phyloP scores from a whole-genome alignment of 768 basidiomycete genomes.

The Imleria badia region DNA sequence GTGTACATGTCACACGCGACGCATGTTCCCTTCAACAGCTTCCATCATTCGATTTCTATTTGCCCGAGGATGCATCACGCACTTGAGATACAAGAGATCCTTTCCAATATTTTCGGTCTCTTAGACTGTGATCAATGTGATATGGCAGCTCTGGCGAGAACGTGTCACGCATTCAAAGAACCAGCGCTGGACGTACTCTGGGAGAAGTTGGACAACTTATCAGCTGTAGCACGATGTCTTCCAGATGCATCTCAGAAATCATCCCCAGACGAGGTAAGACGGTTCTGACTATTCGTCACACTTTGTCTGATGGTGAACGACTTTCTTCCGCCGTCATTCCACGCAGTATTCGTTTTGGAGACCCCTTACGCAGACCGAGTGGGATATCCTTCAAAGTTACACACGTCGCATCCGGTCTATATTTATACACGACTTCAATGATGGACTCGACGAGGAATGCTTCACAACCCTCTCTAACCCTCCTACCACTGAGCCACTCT shows the following conservation, averaged over 20 bases:
- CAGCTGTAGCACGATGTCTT: too few species aligned
- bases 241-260: too few species aligned
- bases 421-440: not conserved
- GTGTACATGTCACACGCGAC: too few species aligned
- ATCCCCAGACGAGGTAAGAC: too few species aligned
- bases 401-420: not conserved
- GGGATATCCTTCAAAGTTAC: not conserved
- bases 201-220: too few species aligned
- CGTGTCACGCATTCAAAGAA: not conserved
- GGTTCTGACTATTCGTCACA: too few species aligned
- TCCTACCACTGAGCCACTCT: not conserved
- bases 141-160: not conserved
- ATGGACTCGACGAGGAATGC: not conserved
- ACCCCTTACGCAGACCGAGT: not conserved
- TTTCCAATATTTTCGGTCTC: not conserved
- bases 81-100: not conserved
- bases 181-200: not conserved
- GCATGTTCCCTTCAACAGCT: too few species aligned
- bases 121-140: not conserved
- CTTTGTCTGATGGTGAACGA: too few species aligned
- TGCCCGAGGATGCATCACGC: not conserved
- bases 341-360: not conserved
- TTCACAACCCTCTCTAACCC: not conserved
- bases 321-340: too few species aligned
- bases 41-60: not conserved